Evolutionary conservation across 768 basidiomycete species (phyloP).

Genomic region (Krasilnikovozyma curviuscula): DNA sequence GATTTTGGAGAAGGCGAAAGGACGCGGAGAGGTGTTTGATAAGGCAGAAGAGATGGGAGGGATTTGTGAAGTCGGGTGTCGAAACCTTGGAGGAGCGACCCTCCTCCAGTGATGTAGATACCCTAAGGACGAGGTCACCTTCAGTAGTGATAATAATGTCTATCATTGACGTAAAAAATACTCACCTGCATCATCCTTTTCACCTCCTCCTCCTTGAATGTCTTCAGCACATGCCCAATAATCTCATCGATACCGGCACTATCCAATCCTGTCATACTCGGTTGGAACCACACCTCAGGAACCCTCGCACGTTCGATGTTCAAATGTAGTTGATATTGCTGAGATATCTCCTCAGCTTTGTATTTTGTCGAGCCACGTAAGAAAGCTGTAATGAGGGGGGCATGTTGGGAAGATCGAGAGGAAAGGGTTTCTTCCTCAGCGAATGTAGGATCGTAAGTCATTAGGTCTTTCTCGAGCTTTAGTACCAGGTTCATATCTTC

Average conservation of each 20-base stretch:
- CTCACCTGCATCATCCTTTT: conserved; percentile 54
- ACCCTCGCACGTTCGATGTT: conserved; percentile 79
- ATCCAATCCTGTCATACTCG: conserved; percentile 83
- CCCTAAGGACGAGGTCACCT: conserved; percentile 35
- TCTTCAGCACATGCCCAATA: conserved; percentile 56
- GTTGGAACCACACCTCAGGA: conserved; percentile 81
- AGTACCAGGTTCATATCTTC: conserved; percentile 56
- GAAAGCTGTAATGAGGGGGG: conserved; percentile 72
- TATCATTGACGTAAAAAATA: neutral
- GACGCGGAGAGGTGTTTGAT: conserved; percentile 53
- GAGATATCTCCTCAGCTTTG: conserved; percentile 18
- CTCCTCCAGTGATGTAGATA: conserved; percentile 70
- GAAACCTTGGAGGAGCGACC: conserved; percentile 55
- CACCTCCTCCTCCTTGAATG: conserved; percentile 51
- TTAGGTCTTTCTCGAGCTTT: conserved; percentile 55
- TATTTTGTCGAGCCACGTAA: conserved; percentile 33
- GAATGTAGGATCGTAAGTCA: conserved; percentile 70
- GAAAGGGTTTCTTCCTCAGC: conserved; percentile 62
- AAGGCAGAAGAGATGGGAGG: conserved; percentile 68
- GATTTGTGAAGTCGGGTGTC: conserved; percentile 44
- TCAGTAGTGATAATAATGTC: neutral
- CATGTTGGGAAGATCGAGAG: conserved; percentile 52
- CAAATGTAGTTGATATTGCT: conserved; percentile 52
- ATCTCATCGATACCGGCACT: conserved; percentile 89
- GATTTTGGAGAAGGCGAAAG: conserved; percentile 32